Base-by-base conservation (phyloP, 495 filamentous ascomycete species). In the Baudoinia panamericana region DNA sequence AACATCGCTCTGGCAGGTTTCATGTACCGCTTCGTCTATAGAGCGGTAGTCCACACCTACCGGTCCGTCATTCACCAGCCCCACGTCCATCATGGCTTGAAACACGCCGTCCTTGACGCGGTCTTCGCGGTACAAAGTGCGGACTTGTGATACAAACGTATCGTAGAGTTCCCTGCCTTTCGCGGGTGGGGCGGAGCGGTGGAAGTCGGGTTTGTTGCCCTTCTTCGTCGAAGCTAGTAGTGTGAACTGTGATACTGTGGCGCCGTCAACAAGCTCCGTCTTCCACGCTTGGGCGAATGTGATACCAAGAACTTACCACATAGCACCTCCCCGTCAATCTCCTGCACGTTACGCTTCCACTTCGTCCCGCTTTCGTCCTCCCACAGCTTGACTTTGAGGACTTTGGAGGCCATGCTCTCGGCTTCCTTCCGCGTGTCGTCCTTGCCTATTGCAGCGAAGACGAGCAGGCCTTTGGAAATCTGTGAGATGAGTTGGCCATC, bases 31-130 rank as follows among this genome's bases (percentile, higher is more conserved):
- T 60, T 65, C 71, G 61, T 78, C 73, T 51, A 67, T 61, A 68
- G 71, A 77, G 60, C 65, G 63, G 61, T 71, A 78, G 56, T 76
- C 65, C 46, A 78, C 60, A 76, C 83, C 73, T 70, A 94, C 87
- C 58, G 87, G 87, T 41, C 87, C 88, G 56, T 96, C 87, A 51
- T 96, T 96, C 25, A 93, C 77, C 18, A 94, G 56, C 44, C 82
- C 81, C 43, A 95, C 90, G 52, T 95, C 81, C 90, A 96, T 99
- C 86, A 94, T 94, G 37, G 92, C 90, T 52, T 93, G 87, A 58
- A 96, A 99, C 25, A 93, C 76, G 11, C 92, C 92, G 55, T 96
- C 80, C 54, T 92, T 86, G 44, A 99, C 86, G 48, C 72, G 80
- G 12, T 85, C 84, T 6, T 73, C 58, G 4, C 63, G 58, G 56